Evolutionary conservation across 176 grass and related monocot species (phyloP), one percentile per base, ranked within the genome.

Genomic region (Aechmea fasciata): DNA sequence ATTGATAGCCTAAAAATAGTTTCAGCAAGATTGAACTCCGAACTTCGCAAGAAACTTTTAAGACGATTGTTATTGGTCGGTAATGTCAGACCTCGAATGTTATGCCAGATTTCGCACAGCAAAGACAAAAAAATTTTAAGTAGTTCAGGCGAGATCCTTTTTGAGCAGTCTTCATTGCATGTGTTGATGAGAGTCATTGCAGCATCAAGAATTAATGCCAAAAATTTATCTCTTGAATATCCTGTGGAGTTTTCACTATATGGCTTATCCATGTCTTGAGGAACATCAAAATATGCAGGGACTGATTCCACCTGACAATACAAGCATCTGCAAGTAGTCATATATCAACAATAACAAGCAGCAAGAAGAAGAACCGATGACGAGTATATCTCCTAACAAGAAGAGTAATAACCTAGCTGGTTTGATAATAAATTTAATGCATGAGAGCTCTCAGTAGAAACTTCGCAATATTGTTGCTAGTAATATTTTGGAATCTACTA

Each of bases 1-100:
- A 87, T 80, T 18, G 92, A 87, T 69, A 96, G 75, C 81, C 78
- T 92, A 65, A 96, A 96, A 83, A 96, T 90, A 72, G 93, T 79
- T 70, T 82, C 77, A 62, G 83, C 69, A 74, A 90, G 68, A 47
- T 89, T 71, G 85, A 55, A 50, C 64, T 67, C 65, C 69, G 18
- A 81, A 76, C 68, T 76, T 23, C 72, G 80, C 68, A 80, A 47
- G 61, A 64, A 70, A 70, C 3, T 71, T 49, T n/a, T 47, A 11
- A 11, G 13, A 14, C 54, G 1, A 19, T 18, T 59, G 13, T 15
- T 59, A 50, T 59, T 69, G 13, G 19, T 50, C 18, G 57, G 59
- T 12, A 64, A 76, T 61, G 9, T 47, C 10, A 48, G 51, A 14
- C 13, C n/a, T 69, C 24, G 77, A 76, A 75, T 13, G 49, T 61